These are phyloP conservation scores for Anastatica hierochuntica DNA, from an alignment of 345 rosid genomes.

Conservation along the genomic window DNA sequence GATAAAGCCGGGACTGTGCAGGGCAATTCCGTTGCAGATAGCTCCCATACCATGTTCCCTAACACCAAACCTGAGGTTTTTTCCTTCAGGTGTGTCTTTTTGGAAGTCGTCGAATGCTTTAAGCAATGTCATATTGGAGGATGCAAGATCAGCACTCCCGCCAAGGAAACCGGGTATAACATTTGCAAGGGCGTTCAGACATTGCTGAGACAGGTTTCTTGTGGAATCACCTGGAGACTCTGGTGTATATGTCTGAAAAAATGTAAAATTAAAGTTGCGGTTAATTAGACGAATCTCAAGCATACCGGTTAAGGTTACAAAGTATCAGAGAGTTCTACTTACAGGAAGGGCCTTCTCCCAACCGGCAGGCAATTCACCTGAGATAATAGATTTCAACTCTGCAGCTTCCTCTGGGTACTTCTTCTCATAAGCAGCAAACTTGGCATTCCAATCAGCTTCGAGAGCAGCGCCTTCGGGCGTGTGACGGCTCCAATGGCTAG, in stretches of 20 bases:
- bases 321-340: constrained; percentile 25
- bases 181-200: constrained; percentile 72
- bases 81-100: constrained; percentile 82
- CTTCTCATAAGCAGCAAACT: constrained; percentile 77
- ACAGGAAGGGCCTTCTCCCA: constrained; percentile 96
- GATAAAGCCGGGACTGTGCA: constrained; percentile 78
- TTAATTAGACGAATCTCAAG: no score
- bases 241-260: constrained; percentile 69
- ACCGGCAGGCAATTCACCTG: constrained; percentile 75
- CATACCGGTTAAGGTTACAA: no score
- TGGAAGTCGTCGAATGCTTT: constrained; percentile 88
- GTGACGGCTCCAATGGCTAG: constrained; percentile 98
- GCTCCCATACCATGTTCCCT: constrained; percentile 99
- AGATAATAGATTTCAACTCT: constrained; percentile 66
- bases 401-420: constrained; percentile 91
- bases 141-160: constrained; percentile 98
- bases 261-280: constrained; percentile 19
- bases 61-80: constrained; percentile 88
- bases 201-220: constrained; percentile 82
- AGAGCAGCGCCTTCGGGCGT: constrained; percentile 50
- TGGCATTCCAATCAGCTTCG: constrained; percentile 87
- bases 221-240: constrained; percentile 93
- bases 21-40: constrained; percentile 88
- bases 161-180: constrained; percentile 89
- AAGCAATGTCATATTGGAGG: constrained; percentile 93